Base-by-base conservation (phyloP, 805 yeast species). In the Kluyveromyces dobzhanskii region DNA sequence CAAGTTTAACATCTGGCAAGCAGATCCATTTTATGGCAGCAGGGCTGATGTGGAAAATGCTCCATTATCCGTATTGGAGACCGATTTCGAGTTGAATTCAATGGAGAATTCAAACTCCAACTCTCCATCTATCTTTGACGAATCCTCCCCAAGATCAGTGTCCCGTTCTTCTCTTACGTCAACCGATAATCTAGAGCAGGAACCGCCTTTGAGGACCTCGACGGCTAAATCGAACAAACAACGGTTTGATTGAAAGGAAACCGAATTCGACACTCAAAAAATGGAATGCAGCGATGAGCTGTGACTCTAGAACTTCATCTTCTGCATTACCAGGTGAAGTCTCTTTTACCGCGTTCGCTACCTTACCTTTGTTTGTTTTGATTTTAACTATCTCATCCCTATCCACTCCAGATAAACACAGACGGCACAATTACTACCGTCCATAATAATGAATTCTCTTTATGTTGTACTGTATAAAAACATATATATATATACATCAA, bases 101-200 rank as follows among this genome's bases (percentile, higher is more conserved):
- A 37, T 44, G 47, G 44, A 45, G 8, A 47, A 51, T 24, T 31
- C 24, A 21, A 43, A 40, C 17, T 34, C 37, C n/a, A 25, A 26
- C 21, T 49, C 54, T 7, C 61, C 62, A 23, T 53, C 61, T 1
- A 53, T 61, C 2, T 62, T 61, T 44, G 67, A 61, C 39, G 42
- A 41, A 23, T 51, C 45, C 35, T 41, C 47, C 16, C 50, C 54
- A 11, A 51, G 54, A 35, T 55, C 59, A 7, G 43, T 49, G 29
- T 59, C 64, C 12, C 53, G 62, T 41, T 55, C 61, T 8, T 56
- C 61, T 8, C 54, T 57, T 7, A 53, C 66, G 19, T 63, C 67
- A 6, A 59, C 56, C 28, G 57, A 61, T 5, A 61, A 65, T 17
- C 35, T 61, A 16, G 64, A 50, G 30, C 52, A 48, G 14, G 43